Conservation (phyloP, 179 eudicot species). For the Nepenthes alata region DNA sequence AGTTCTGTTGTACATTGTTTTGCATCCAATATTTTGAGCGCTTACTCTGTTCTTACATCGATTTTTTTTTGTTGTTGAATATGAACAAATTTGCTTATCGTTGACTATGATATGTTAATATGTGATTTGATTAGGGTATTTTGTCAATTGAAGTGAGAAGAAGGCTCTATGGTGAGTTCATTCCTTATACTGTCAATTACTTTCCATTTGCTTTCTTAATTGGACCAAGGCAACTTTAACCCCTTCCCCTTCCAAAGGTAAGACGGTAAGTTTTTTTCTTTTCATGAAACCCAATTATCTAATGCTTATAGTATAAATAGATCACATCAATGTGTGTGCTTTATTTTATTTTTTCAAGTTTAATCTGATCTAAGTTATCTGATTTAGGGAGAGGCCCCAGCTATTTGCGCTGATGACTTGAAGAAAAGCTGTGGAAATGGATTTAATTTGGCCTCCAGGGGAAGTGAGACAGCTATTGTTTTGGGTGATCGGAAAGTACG, state of each 20-base stretch:
- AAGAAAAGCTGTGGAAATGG: constrained; percentile 24
- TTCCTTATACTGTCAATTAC: not conserved
- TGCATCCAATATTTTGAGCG: not conserved
- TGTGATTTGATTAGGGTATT: constrained; percentile 14
- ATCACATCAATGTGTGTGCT: not conserved
- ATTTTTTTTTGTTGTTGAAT: not conserved
- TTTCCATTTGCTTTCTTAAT: not conserved
- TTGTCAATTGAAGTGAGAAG: constrained; percentile 7
- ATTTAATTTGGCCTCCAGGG: constrained; percentile 27
- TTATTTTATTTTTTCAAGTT: not conserved
- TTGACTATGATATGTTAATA: not conserved
- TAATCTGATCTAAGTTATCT: constrained; percentile 13
- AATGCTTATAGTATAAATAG: not conserved
- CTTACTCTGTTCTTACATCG: not conserved
- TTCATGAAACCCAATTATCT: not conserved
- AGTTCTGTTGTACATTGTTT: constrained; percentile 9
- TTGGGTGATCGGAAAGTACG: constrained; percentile 50
- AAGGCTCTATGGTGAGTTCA: constrained; percentile 19
- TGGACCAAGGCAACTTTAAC: not conserved
- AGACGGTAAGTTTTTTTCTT: not conserved
- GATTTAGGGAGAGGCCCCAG: constrained; percentile 80
- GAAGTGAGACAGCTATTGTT: constrained; percentile 29
- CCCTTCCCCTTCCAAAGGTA: not conserved
- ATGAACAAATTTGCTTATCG: not conserved
- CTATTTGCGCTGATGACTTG: constrained; percentile 45